Conservation (phyloP, 78 protist genomes). For the Dictyostelium firmibasis region DNA sequence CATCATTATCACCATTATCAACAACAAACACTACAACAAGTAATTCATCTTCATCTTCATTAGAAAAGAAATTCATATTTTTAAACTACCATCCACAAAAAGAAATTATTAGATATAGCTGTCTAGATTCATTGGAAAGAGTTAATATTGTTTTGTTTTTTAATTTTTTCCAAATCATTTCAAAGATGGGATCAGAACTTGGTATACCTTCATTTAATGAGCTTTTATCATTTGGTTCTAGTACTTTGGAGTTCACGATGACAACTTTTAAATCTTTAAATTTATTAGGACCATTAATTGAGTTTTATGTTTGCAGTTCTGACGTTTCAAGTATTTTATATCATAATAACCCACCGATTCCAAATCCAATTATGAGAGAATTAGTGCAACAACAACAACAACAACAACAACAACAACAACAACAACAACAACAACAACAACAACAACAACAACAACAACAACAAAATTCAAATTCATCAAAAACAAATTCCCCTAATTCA, state of each 20-base stretch:
- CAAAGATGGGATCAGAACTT: slow-evolving; percentile 28
- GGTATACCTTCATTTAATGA: slow-evolving; percentile 20
- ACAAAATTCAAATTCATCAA: not conserved
- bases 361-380: slow-evolving; percentile 29
- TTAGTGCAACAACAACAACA: not conserved
- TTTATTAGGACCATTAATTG: slow-evolving; percentile 14
- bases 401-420: not conserved
- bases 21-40: not conserved
- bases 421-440: not conserved
- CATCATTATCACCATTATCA: not conserved
- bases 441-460: too few species aligned
- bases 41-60: not conserved
- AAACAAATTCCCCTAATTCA: not conserved
- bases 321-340: slow-evolving; percentile 52
- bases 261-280: slow-evolving; percentile 18
- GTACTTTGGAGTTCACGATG: not conserved
- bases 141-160: slow-evolving; percentile 52
- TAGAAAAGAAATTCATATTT: not conserved
- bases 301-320: slow-evolving; percentile 33
- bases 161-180: slow-evolving; percentile 27
- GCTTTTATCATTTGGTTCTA: not conserved
- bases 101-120: slow-evolving; percentile 51
- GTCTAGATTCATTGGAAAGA: slow-evolving; percentile 65
- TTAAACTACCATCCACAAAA: slow-evolving; percentile 32
- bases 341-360: slow-evolving; percentile 24